These are phyloP conservation scores for Cinnamomum micranthum DNA, from an alignment of 164 flowering plant genomes.

Conservation along the genomic window DNA sequence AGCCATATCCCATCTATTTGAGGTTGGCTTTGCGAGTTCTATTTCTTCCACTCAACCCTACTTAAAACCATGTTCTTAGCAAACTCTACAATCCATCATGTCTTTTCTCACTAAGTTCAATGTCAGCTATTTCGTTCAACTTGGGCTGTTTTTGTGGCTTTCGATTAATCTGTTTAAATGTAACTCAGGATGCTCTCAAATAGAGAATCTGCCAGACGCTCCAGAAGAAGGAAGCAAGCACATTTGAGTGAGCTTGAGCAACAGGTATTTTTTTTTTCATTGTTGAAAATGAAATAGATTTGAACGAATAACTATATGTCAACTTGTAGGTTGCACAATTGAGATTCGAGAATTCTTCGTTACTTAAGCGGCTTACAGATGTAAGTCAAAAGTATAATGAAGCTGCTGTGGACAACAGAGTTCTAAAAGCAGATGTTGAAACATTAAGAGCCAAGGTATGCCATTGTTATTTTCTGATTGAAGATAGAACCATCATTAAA, in stretches of 20 bases:
- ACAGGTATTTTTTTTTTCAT: conserved; percentile 41
- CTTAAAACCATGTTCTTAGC: no score
- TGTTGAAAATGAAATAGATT: no score
- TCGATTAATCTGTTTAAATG: conserved; percentile 2
- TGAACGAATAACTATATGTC: no score
- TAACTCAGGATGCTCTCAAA: conserved; percentile 87
- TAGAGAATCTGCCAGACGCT: conserved; percentile 94
- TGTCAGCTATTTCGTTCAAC: not conserved
- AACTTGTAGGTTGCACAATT: conserved; percentile 63
- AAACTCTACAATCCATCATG: no score
- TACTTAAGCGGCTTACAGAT: conserved; percentile 68
- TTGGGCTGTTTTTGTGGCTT: not conserved
- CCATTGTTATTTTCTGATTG: not conserved
- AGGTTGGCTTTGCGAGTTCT: no score
- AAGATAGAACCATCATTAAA: no score
- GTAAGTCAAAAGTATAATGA: conserved; percentile 74
- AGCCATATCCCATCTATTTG: no score
- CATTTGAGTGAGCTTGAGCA: conserved; percentile 89
- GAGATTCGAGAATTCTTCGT: conserved; percentile 68
- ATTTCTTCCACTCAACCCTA: no score
- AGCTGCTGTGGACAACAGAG: conserved; percentile 94
- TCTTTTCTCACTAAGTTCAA: not conserved
- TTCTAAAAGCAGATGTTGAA: conserved; percentile 95
- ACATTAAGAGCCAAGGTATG: conserved; percentile 93
- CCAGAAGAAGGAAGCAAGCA: conserved; percentile 95